Percentiles rank a stretch among this genome's conserved stretches.
Evolutionary conservation across 176 grass and related monocot genomes (phyloP).

Genomic region (Raddia distichophylla): DNA sequence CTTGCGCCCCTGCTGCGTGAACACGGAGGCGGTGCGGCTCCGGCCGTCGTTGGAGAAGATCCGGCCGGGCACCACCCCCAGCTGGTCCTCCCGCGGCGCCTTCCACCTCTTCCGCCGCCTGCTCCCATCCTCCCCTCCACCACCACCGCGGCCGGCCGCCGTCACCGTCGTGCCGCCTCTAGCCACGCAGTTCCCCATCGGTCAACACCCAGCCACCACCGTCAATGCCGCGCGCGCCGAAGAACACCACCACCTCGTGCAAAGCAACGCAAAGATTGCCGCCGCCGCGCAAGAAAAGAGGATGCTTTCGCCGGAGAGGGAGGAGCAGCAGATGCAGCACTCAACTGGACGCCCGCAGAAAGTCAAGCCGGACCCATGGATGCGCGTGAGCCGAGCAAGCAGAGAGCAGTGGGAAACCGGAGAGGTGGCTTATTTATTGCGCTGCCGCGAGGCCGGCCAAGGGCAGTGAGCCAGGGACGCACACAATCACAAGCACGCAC

Average conservation of each 20-base stretch:
- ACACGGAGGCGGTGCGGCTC: slow-evolving; percentile 66
- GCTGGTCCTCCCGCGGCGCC: slow-evolving; percentile 70
- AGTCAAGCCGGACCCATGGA: slow-evolving; percentile 47
- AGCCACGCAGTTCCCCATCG: slow-evolving; percentile 70
- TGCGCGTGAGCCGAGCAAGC: slow-evolving; percentile 13
- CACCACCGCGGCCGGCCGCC: background rate
- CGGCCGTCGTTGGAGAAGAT: slow-evolving; percentile 97
- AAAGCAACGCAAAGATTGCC: slow-evolving; percentile 7
- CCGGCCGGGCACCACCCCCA: slow-evolving; percentile 69
- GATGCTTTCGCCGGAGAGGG: slow-evolving; percentile 7
- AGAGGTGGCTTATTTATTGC: slow-evolving; percentile 53
- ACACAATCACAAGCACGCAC: slow-evolving; percentile 12
- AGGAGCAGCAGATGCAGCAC: slow-evolving; percentile 38
- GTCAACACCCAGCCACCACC: slow-evolving; percentile 12
- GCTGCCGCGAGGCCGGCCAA: background rate
- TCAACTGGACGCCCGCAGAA: slow-evolving; percentile 26
- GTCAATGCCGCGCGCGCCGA: slow-evolving; percentile 31
- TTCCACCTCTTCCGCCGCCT: slow-evolving; percentile 53
- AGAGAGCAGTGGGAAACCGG: background rate
- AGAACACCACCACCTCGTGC: background rate
- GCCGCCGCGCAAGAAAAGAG: background rate
- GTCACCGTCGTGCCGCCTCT: slow-evolving; percentile 41
- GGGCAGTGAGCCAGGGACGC: slow-evolving; percentile 24
- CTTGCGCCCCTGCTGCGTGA: slow-evolving; percentile 93
- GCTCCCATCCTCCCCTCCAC: slow-evolving; percentile 26